Conservation (phyloP, 192 early-diverging fungal species). For the Gonapodya prolifera region DNA sequence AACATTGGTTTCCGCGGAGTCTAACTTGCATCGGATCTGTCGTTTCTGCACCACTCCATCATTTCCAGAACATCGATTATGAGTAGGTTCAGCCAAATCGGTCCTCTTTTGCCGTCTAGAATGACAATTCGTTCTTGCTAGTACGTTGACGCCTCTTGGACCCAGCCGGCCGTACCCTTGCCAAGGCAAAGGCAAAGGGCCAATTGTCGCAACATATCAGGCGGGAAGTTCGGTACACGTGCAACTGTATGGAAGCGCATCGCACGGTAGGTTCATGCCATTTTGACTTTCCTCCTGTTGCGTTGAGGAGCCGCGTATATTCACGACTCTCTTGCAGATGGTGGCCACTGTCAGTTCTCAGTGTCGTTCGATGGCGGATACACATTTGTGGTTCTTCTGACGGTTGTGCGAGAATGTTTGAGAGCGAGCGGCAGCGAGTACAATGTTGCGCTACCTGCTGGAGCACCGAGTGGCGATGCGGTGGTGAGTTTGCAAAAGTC, state of each 20-base stretch:
- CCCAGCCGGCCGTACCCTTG: slow-evolving; percentile 13
- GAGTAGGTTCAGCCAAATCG: neutral
- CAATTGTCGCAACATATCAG: neutral
- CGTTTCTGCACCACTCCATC: neutral
- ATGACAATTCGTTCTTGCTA: neutral
- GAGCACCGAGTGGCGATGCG: neutral
- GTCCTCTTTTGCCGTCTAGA: neutral
- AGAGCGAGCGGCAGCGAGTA: slow-evolving; percentile 15
- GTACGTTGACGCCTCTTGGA: slow-evolving; percentile 7
- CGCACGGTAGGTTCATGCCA: neutral
- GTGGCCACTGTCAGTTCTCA: slow-evolving; percentile 58
- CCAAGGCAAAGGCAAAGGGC: slow-evolving; percentile 10
- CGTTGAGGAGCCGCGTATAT: too few relatives aligned
- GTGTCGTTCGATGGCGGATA: slow-evolving; percentile 43
- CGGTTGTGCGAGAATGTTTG: slow-evolving; percentile 40
- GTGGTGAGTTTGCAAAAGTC: neutral
- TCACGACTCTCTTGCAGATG: slow-evolving; percentile 25
- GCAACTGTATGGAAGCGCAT: neutral
- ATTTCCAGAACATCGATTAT: neutral
- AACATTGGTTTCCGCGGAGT: too few relatives aligned
- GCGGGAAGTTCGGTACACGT: slow-evolving; percentile 10
- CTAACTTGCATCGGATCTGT: too few relatives aligned
- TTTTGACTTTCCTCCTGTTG: neutral
- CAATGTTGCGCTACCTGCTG: slow-evolving; percentile 33
- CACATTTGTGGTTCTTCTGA: slow-evolving; percentile 49